A percentile compares a stretch with the other conserved stretches of the same genome.
These are phyloP conservation scores for Candida rishiriensis DNA, from an alignment of 805 yeast species.

Conservation along the genomic window DNA sequence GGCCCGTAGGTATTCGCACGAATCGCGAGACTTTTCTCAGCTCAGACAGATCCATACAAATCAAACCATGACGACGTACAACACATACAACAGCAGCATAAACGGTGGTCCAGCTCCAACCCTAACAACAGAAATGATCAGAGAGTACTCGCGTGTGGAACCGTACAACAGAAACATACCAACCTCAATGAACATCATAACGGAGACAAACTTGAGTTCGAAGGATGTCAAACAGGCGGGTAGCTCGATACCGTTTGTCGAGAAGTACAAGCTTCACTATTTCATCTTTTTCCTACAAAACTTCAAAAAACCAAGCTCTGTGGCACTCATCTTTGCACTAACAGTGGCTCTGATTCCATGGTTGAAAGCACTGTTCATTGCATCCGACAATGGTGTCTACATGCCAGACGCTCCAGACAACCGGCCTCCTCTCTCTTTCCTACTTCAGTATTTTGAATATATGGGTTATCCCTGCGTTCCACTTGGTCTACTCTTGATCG, in stretches of 20 bases:
- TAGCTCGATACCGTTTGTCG: conserved; percentile 20
- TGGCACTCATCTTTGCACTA: conserved; percentile 41
- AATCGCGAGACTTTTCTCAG: background rate
- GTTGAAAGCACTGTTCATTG: conserved; percentile 41
- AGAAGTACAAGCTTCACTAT: conserved; percentile 26
- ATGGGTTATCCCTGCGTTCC: conserved; percentile 53
- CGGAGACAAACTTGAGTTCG: conserved; percentile 29
- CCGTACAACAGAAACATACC: conserved; percentile 28
- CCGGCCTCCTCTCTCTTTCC: conserved; percentile 50
- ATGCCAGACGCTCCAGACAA: conserved; percentile 42
- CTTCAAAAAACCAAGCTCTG: conserved; percentile 45
- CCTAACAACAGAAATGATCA: conserved; percentile 26
- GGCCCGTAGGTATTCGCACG: conserved; percentile 1
- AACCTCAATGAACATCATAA: conserved; percentile 27
- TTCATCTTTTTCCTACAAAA: conserved; percentile 37
- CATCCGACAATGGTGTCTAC: conserved; percentile 22
- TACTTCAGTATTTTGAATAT: conserved; percentile 45
- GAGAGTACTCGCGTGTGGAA: conserved; percentile 33
- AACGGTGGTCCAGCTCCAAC: conserved; percentile 14
- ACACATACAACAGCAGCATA: background rate
- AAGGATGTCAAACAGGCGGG: conserved; percentile 25
- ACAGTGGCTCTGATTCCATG: conserved; percentile 54
- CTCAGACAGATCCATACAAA: conserved; percentile 4
- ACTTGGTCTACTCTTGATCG: conserved; percentile 46
- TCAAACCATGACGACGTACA: background rate